Base-by-base conservation (phyloP, 352 stramenopile species). In the Aphanomyces stellatus region DNA sequence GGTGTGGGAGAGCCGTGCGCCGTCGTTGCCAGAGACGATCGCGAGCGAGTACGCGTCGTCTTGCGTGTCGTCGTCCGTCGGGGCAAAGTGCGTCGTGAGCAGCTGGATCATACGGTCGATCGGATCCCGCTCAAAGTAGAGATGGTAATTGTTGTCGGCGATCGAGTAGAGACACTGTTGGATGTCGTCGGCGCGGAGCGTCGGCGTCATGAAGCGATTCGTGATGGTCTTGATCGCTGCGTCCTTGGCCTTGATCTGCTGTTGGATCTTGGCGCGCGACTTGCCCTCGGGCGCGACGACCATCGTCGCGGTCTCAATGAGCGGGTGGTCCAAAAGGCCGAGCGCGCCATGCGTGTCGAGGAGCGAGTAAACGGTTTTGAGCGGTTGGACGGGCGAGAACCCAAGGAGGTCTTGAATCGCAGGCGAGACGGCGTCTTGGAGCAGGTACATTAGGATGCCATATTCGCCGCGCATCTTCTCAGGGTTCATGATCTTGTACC, bases 401-500 rank as follows among this genome's bases (percentile, higher is more conserved):
- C 87, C 89, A 17, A 98, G 74, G 31, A 96, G 73, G 13, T 95
- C 82, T 51, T 90, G 74, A 30, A 97, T 77, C 40, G 91, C 81
- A 0, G 81, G 78, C n/a, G 75, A 88, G 59, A 93, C 81, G 11
- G 91, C 88, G 71, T 98, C 92, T 75, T 97, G 90, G 48, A 98
- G 69, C 27, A 98, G 67, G 70, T 97, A 97, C 75, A 98, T 94
- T 61, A 99, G 85, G 80, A 98, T 98, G 65, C 95, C 95, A 73
- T 99, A 99, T 69, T 98, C 93, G 43, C 88, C 90, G 25, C 95
- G 85, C 93, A 99, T 98, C 74, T 98, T 98, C 78, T 99, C 95
- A 5, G 96, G 96, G 79, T 99, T 99, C 92, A 98, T 98, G 69
- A 99, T 98, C 79, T 99, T 99, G 79, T 99, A 97, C 35, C 96